Evolutionary conservation across 345 rosid genomes (phyloP).

Genomic region (Carallia brachiata): DNA sequence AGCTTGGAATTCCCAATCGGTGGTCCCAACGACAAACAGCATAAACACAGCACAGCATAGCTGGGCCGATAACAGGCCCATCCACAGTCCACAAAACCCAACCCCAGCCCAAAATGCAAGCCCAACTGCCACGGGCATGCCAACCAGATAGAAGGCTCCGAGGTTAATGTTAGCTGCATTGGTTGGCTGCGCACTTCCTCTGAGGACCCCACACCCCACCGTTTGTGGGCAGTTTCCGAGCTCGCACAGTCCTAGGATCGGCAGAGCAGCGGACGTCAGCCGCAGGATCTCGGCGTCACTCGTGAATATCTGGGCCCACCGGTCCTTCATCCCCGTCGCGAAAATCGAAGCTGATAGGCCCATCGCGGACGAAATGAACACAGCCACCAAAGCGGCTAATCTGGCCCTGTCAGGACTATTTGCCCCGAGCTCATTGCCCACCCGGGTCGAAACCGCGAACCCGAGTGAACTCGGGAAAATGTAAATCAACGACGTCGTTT

Average conservation of each 20-base stretch:
- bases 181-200: slow-evolving; percentile 85
- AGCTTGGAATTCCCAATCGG: slow-evolving; percentile 76
- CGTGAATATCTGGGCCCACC: slow-evolving; percentile 83
- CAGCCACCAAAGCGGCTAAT: slow-evolving; percentile 59
- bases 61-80: slow-evolving; percentile 82
- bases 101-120: slow-evolving; percentile 64
- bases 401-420: slow-evolving; percentile 60
- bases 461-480: slow-evolving; percentile 84
- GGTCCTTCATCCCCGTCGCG: slow-evolving; percentile 58
- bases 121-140: slow-evolving; percentile 89
- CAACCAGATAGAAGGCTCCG: slow-evolving; percentile 82
- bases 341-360: slow-evolving; percentile 67
- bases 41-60: slow-evolving; percentile 79
- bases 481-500: slow-evolving; percentile 86
- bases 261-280: slow-evolving; percentile 76
- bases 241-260: slow-evolving; percentile 60
- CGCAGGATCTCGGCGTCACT: slow-evolving; percentile 55
- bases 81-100: slow-evolving; percentile 87
- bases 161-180: slow-evolving; percentile 89
- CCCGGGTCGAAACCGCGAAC: slow-evolving; percentile 84
- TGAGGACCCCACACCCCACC: slow-evolving; percentile 83
- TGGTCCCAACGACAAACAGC: slow-evolving; percentile 81
- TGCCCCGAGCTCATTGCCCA: slow-evolving; percentile 88
- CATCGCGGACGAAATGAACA: slow-evolving; percentile 52
- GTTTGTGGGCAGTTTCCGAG: slow-evolving; percentile 87